Evolutionary conservation across 176 grass and related monocot genomes (phyloP).

Genomic region (Cenchrus americanus): DNA sequence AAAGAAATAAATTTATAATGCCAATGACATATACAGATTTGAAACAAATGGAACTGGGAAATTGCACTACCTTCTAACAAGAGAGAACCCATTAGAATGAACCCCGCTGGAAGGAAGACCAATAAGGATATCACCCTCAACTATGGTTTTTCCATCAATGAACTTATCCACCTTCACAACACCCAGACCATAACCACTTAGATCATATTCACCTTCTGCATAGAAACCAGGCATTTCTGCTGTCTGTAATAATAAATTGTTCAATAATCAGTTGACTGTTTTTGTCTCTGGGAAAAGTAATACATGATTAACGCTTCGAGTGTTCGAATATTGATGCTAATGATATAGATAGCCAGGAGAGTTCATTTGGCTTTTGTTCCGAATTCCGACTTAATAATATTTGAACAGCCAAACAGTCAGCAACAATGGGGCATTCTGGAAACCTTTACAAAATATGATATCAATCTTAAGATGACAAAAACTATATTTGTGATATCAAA

Average conservation of each 20-base stretch:
- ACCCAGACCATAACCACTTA: constrained; percentile 85
- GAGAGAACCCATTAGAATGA: constrained; percentile 91
- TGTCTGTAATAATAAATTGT: constrained; percentile 45
- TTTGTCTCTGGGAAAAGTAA: not conserved
- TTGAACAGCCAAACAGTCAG: not conserved
- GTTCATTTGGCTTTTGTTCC: not conserved
- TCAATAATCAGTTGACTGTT: not conserved
- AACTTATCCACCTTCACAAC: constrained; percentile 69
- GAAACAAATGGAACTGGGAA: constrained; percentile 4
- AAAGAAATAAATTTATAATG: not conserved
- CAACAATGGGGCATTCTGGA: not conserved
- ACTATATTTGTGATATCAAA: too few relatives aligned
- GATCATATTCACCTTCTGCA: constrained; percentile 80
- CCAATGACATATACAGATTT: not conserved
- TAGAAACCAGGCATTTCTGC: constrained; percentile 97
- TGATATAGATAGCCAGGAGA: not conserved
- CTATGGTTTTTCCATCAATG: constrained; percentile 81
- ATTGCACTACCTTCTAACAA: constrained; percentile 72
- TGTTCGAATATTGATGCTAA: not conserved
- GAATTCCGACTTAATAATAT: too few relatives aligned
- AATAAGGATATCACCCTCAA: constrained; percentile 81
- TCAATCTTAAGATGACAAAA: too few relatives aligned
- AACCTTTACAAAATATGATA: not conserved
- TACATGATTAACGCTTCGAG: not conserved
- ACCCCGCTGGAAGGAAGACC: constrained; percentile 91